A percentile compares a stretch with the other conserved stretches of the same genome.
Conservation (phyloP, 345 rosid genomes). For the Melaleuca alternifolia region DNA sequence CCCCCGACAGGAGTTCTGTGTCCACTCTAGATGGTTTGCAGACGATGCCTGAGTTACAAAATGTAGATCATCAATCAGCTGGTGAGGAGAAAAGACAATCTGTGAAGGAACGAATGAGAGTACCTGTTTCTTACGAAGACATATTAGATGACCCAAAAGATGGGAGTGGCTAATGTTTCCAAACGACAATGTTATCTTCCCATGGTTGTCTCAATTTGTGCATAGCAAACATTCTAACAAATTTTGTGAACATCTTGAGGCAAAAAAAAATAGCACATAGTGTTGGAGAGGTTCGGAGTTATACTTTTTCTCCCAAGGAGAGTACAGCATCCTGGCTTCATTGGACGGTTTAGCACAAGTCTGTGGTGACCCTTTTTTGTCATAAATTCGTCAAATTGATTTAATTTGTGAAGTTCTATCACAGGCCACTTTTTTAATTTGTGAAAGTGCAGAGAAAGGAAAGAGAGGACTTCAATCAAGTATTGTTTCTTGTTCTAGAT, state of each 20-base stretch:
- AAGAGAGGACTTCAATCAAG: neutral
- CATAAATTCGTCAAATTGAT: neutral
- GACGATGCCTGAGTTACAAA: neutral
- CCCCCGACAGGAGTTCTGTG: slow-evolving; percentile 14
- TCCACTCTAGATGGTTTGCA: slow-evolving; percentile 9
- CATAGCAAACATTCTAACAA: neutral
- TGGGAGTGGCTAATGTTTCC: neutral
- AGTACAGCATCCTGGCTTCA: neutral
- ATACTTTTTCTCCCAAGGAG: neutral
- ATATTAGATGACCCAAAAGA: slow-evolving; percentile 3
- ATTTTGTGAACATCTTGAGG: neutral
- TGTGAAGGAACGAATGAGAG: slow-evolving; percentile 71
- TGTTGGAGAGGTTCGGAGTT: neutral
- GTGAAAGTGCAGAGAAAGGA: neutral
- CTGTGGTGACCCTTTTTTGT: neutral
- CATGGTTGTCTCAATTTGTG: neutral
- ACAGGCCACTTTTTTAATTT: neutral
- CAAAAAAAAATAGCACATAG: neutral
- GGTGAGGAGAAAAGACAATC: slow-evolving; percentile 32
- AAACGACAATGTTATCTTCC: neutral
- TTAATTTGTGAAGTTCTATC: neutral
- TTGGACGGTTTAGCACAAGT: neutral
- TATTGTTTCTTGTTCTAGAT: neutral
- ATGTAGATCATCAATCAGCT: slow-evolving; percentile 14
- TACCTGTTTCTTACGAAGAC: slow-evolving; percentile 81